Evolutionary conservation across 495 filamentous ascomycete genomes (phyloP).

Genomic region (Lasiosphaeria ovina): DNA sequence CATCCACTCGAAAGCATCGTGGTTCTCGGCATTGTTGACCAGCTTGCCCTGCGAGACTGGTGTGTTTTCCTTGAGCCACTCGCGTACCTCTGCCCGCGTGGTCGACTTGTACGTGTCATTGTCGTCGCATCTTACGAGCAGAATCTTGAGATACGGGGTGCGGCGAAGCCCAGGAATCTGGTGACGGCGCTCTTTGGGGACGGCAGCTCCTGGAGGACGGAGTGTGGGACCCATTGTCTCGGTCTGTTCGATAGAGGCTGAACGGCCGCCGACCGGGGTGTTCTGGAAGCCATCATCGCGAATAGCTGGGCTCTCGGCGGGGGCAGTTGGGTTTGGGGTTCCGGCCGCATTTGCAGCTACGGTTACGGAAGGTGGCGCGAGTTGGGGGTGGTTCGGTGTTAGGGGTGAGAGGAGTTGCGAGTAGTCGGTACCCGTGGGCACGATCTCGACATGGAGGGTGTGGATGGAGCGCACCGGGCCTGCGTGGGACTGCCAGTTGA

Average conservation of each 20-base stretch:
- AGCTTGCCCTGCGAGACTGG: slow-evolving; percentile 50
- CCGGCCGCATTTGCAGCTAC: neutral
- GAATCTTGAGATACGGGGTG: slow-evolving; percentile 91
- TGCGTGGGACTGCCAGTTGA: slow-evolving; percentile 94
- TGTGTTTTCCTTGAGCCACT: slow-evolving; percentile 85
- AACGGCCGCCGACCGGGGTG: slow-evolving; percentile 31
- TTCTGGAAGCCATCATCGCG: slow-evolving; percentile 54
- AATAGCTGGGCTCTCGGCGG: slow-evolving; percentile 39
- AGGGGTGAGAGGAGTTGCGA: slow-evolving; percentile 39
- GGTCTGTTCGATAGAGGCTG: slow-evolving; percentile 33
- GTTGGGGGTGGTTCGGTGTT: slow-evolving; percentile 24
- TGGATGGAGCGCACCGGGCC: slow-evolving; percentile 89
- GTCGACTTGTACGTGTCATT: slow-evolving; percentile 86
- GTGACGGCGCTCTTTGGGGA: slow-evolving; percentile 65
- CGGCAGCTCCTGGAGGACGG: slow-evolving; percentile 20
- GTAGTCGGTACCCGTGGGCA: slow-evolving; percentile 49
- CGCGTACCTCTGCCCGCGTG: slow-evolving; percentile 72
- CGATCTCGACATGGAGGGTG: slow-evolving; percentile 84
- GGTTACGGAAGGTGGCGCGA: neutral
- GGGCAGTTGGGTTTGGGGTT: slow-evolving; percentile 28
- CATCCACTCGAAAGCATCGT: slow-evolving; percentile 97
- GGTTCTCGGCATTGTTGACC: slow-evolving; percentile 59
- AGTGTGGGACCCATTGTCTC: slow-evolving; percentile 27
- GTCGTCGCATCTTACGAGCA: slow-evolving; percentile 87
- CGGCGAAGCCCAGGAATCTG: slow-evolving; percentile 93